Evolutionary conservation across 176 grass and related monocot genomes (phyloP), one percentile per base, ranked within the genome.

Genomic region (Cenchrus fungigraminus): DNA sequence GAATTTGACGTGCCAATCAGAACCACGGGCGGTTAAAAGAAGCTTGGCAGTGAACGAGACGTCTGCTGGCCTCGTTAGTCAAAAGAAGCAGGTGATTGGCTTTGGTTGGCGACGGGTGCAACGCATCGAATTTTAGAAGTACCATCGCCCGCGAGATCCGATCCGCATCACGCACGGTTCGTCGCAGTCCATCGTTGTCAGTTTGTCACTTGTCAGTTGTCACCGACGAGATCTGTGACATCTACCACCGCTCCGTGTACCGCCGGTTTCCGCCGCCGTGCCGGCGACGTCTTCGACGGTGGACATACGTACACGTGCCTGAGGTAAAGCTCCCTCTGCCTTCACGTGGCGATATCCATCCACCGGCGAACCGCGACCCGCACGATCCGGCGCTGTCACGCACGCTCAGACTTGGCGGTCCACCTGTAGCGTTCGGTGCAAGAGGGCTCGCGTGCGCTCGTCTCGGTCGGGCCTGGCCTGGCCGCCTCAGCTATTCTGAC

Each of bases 231-330:
- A 19, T 10, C 22, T 63, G 62, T 14, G 25, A 25, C 37, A 20
- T 20, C 40, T n/a, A 12, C 62, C 4, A 0, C 55, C 5, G 55
- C 55, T 8, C 31, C 32, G 58, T 22, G 5, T 10, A 10, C 16
- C 66, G 66, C 66, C 66, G 66, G 66, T 42, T 42, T 68, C 57
- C 20, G 57, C 32, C 65, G 13, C 65, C 65, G 65, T 58, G 73
- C 53, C 29, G 40, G 73, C 53, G 53, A 76, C 53, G 17, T 34
- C 9, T 58, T 57, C 73, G 7, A 76, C 6, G 65, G 1, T 25
- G 25, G 25, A 2, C 43, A 9, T 0, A 20, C 20, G 17, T 43
- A 1, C 20, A 10, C 20, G 55, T 59, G 32, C 1, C 62, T 65
- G 6, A n/a, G 31, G 52, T 20, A 76, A 40, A 40, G 1, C 17